Percentiles rank a stretch among this genome's conserved stretches.
phyloP scores from a whole-genome alignment of 2,329 filamentous ascomycete species.

The Hymenoscyphus fraxineus region DNA sequence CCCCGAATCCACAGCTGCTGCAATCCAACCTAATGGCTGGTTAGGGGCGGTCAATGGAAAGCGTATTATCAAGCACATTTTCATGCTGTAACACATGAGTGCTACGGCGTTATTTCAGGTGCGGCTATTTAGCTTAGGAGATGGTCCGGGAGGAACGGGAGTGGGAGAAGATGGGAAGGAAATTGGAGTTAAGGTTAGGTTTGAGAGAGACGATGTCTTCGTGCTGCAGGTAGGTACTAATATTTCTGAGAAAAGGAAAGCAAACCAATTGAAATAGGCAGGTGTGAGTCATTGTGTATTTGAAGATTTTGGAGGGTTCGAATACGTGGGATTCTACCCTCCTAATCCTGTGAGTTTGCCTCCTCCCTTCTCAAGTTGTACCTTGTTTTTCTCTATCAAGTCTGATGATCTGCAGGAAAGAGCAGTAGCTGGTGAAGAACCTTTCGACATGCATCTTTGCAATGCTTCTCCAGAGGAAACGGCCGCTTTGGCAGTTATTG shows the following conservation, averaged over 20 bases:
- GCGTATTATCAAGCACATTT: not conserved
- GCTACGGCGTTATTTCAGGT: not conserved
- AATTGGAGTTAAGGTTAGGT: not conserved
- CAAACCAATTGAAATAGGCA: not conserved
- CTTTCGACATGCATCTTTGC: not conserved
- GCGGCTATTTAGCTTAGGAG: not conserved
- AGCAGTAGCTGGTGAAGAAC: not conserved
- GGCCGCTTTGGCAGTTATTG: not conserved
- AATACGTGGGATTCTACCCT: conserved; percentile 2
- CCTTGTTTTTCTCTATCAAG: not conserved
- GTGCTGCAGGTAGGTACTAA: not conserved
- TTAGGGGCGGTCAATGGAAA: conserved; percentile 2
- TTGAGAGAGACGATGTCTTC: not conserved
- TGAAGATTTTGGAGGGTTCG: not conserved
- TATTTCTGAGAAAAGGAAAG: not conserved
- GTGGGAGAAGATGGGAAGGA: not conserved
- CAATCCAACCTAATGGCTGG: not conserved
- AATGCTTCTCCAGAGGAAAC: not conserved
- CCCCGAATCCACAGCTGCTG: not conserved
- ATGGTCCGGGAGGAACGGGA: too few species aligned
- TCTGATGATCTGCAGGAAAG: not conserved
- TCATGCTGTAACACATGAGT: not conserved
- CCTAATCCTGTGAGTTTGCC: not conserved
- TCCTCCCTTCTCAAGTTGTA: not conserved
- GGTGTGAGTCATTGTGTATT: not conserved